Percentiles rank a stretch among this genome's conserved stretches.
These are phyloP conservation scores for Pachysolen tannophilus DNA, from an alignment of 805 yeast species.

Conservation along the genomic window DNA sequence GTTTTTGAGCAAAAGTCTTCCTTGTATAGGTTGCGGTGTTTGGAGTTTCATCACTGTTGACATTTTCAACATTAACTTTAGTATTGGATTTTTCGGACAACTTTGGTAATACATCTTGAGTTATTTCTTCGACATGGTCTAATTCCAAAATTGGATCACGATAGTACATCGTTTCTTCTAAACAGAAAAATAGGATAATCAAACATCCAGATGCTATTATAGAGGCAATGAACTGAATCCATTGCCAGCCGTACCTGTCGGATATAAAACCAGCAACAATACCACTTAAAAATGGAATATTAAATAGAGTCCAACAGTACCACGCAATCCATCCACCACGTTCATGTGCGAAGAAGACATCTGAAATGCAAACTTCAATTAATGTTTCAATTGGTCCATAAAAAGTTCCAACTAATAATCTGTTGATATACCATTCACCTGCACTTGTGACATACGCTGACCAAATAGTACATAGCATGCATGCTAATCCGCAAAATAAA, in stretches of 20 bases:
- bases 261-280: slow-evolving; percentile 43
- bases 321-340: slow-evolving; percentile 24
- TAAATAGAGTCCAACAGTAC: slow-evolving; percentile 37
- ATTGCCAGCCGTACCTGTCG: slow-evolving; percentile 34
- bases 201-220: slow-evolving; percentile 29
- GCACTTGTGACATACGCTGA: slow-evolving; percentile 13
- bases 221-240: slow-evolving; percentile 39
- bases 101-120: too few species aligned
- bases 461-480: slow-evolving; percentile 18
- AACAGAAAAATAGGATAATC: slow-evolving; percentile 27
- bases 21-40: slow-evolving; percentile 10
- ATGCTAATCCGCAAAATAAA: slow-evolving; percentile 19
- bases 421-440: slow-evolving; percentile 15
- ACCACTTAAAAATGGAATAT: slow-evolving; percentile 41
- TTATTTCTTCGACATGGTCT: slow-evolving; percentile 13
- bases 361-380: slow-evolving; percentile 32
- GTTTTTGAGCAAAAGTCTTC: slow-evolving; percentile 21
- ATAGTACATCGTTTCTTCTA: slow-evolving; percentile 43
- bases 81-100: slow-evolving; percentile 13
- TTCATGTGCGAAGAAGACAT: slow-evolving; percentile 32
- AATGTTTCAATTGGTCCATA: slow-evolving; percentile 31
- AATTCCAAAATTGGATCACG: slow-evolving; percentile 15
- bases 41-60: slow-evolving; percentile 11
- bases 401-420: slow-evolving; percentile 19
- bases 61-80: slow-evolving; percentile 15